Percentiles rank a stretch among this genome's conserved stretches.
Conservation (phyloP, 805 yeast species). For the Zygosaccharomyces bisporus region DNA sequence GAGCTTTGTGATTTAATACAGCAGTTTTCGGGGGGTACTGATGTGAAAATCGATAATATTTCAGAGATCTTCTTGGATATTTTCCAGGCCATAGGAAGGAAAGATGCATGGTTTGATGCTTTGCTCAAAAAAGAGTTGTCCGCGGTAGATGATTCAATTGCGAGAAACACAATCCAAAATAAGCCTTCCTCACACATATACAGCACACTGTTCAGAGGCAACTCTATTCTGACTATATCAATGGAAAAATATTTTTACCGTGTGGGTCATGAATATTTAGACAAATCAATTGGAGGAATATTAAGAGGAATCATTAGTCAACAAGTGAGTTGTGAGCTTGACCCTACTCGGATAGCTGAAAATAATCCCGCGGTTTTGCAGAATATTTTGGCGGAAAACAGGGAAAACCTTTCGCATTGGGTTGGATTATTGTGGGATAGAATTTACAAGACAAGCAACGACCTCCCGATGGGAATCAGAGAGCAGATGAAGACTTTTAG, state of each 20-base stretch:
- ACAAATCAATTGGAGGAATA: conserved; percentile 67
- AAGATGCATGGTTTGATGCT: conserved; percentile 68
- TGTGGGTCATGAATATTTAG: conserved; percentile 75
- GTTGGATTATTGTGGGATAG: conserved; percentile 60
- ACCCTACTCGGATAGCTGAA: conserved; percentile 56
- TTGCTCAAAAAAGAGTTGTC: conserved; percentile 65
- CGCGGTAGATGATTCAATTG: conserved; percentile 26
- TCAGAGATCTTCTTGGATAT: conserved; percentile 65
- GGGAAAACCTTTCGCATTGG: conserved; percentile 46
- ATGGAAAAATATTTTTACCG: conserved; percentile 72
- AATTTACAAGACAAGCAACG: conserved; percentile 64
- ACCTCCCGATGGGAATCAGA: conserved; percentile 66
- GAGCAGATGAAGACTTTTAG: conserved; percentile 60
- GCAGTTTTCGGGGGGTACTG: conserved; percentile 26
- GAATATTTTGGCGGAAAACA: conserved; percentile 47
- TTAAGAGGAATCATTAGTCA: conserved; percentile 49
- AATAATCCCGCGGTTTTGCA: conserved; percentile 36
- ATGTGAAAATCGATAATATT: conserved; percentile 48
- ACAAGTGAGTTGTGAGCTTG: conserved; percentile 70
- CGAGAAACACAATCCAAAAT: conserved; percentile 23
- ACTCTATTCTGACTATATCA: conserved; percentile 75
- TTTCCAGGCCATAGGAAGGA: conserved; percentile 65
- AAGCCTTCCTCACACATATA: conserved; percentile 38
- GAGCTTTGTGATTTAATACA: conserved; percentile 46
- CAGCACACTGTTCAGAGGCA: conserved; percentile 76